These are phyloP conservation scores for Eucommia ulmoides DNA, from an alignment of 257 asterid genomes.

Conservation along the genomic window DNA sequence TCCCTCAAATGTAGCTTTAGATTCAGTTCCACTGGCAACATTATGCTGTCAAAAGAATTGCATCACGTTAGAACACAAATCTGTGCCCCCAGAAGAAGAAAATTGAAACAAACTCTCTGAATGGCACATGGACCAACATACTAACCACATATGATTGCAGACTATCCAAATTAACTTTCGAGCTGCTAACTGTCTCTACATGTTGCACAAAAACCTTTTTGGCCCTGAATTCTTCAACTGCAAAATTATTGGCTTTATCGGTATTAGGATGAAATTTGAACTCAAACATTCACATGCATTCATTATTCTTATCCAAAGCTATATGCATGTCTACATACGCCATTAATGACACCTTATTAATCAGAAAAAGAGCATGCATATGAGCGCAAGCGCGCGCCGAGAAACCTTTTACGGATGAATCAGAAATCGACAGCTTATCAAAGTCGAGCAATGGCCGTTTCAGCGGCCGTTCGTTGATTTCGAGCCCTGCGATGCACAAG, in stretches of 20 bases:
- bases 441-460: slow-evolving; percentile 69
- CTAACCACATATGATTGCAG: slow-evolving; percentile 69
- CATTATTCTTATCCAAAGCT: not conserved
- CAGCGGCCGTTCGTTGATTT: slow-evolving; percentile 60
- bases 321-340: too few relatives aligned
- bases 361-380: not conserved
- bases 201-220: slow-evolving; percentile 67
- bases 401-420: slow-evolving; percentile 51
- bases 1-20: slow-evolving; percentile 27
- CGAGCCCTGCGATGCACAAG: slow-evolving; percentile 54
- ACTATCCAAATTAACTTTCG: slow-evolving; percentile 48
- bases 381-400: too few relatives aligned
- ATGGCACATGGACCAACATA: slow-evolving; percentile 5
- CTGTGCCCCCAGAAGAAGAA: too few relatives aligned
- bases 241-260: slow-evolving; percentile 10
- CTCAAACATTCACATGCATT: not conserved
- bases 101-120: too few relatives aligned
- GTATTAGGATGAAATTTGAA: not conserved
- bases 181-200: slow-evolving; percentile 63
- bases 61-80: slow-evolving; percentile 15
- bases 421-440: slow-evolving; percentile 51
- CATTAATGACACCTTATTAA: not conserved
- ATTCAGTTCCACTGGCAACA: slow-evolving; percentile 25
- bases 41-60: slow-evolving; percentile 34
- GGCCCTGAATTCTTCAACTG: slow-evolving; percentile 47